A percentile compares a stretch with the other conserved stretches of the same genome.
Conservation (phyloP, 106 monocot species). For the Chionographis japonica region DNA sequence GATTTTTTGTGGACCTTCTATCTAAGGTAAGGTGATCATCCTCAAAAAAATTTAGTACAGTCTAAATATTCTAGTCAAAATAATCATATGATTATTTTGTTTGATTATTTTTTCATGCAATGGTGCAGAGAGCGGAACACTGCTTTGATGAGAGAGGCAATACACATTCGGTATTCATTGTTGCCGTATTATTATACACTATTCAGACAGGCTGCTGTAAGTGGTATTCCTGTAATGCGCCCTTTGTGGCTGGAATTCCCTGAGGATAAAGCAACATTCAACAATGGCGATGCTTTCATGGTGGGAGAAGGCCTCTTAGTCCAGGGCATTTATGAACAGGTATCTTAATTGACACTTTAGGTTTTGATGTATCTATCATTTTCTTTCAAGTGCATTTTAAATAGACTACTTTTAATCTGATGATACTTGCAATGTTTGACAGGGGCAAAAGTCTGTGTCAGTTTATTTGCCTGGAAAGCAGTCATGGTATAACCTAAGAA, state of each 20-base stretch:
- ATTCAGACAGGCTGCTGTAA: constrained; percentile 78
- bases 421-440: constrained; percentile 13
- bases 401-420: background rate
- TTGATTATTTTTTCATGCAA: constrained; percentile 2
- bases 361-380: background rate
- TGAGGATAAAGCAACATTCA: constrained; percentile 67
- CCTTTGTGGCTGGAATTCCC: constrained; percentile 97
- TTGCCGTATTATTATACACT: constrained; percentile 93
- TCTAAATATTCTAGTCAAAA: too few relatives aligned
- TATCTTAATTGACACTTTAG: constrained; percentile 19
- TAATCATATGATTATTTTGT: background rate
- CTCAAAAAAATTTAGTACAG: too few relatives aligned
- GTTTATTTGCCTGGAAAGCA: constrained; percentile 74
- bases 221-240: constrained; percentile 82
- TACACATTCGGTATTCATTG: constrained; percentile 76
- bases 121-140: constrained; percentile 73
- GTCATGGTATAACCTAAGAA: constrained; percentile 78
- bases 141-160: constrained; percentile 90
- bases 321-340: constrained; percentile 83
- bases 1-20: too few relatives aligned
- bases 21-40: too few relatives aligned
- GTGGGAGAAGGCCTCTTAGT: constrained; percentile 82
- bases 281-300: constrained; percentile 89
- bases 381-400: background rate
- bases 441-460: constrained; percentile 74